Conservation (phyloP, 1,284 basidiomycete genomes). For the Xanthoconium separans region DNA sequence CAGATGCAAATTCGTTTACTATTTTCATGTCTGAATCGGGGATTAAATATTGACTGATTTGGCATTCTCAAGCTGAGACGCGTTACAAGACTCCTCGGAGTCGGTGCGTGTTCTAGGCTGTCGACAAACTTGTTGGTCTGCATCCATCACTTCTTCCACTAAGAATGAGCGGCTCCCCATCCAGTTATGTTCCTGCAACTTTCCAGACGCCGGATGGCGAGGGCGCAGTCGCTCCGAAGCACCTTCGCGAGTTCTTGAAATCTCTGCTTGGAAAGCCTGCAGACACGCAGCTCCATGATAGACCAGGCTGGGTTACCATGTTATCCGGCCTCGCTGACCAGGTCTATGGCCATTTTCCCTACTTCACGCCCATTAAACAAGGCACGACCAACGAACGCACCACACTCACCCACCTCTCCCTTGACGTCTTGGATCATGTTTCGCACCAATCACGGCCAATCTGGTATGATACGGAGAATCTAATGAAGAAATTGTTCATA, state of each 20-base stretch:
- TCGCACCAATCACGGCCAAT: conserved; percentile 49
- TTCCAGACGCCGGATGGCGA: conserved; percentile 40
- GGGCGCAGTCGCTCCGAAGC: conserved; percentile 38
- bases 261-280: conserved; percentile 39
- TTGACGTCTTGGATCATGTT: conserved; percentile 53
- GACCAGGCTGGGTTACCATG: conserved; percentile 41
- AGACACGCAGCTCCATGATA: conserved; percentile 28
- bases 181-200: conserved; percentile 35
- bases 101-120: too few species aligned
- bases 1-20: too few species aligned
- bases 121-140: neutral
- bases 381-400: conserved; percentile 63
- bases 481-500: conserved; percentile 48
- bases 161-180: conserved; percentile 24
- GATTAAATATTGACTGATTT: too few species aligned
- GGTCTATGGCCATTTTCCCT: conserved; percentile 50
- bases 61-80: too few species aligned
- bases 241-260: conserved; percentile 45
- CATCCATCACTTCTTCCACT: neutral
- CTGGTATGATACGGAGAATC: conserved; percentile 42
- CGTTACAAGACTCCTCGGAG: too few species aligned
- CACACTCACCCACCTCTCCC: conserved; percentile 49
- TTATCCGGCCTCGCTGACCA: conserved; percentile 50
- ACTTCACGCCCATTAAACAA: conserved; percentile 38
- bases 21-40: too few species aligned